Percentiles rank a stretch among this genome's conserved stretches.
Evolutionary conservation across 2,329 filamentous ascomycete genomes (phyloP).

Genomic region (Madurella mycetomatis): DNA sequence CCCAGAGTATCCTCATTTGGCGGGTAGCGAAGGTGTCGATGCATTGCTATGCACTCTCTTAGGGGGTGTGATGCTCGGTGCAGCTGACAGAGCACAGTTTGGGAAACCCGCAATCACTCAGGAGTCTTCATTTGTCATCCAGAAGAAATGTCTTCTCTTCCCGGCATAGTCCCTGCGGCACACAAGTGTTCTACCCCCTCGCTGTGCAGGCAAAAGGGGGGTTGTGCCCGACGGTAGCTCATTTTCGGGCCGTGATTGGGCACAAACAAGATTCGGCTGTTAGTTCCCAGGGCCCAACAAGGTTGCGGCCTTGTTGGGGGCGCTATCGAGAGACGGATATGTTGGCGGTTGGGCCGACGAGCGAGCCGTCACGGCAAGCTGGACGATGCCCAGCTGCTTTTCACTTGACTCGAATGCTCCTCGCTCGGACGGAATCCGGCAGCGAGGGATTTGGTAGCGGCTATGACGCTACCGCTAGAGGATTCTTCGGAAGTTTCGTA

Average conservation of each 20-base stretch:
- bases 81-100: neutral
- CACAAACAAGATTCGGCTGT: neutral
- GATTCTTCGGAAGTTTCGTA: neutral
- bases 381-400: too few species aligned
- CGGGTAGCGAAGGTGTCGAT: too few species aligned
- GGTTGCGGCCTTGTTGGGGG: neutral
- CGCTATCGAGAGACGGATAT: neutral
- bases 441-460: neutral
- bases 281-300: neutral
- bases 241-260: neutral
- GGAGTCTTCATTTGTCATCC: neutral
- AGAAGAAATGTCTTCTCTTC: neutral
- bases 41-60: too few species aligned
- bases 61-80: neutral
- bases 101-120: too few species aligned
- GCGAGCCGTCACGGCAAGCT: neutral
- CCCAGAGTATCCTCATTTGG: too few species aligned
- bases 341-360: slow-evolving; percentile 11
- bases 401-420: slow-evolving; percentile 6
- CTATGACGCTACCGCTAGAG: neutral
- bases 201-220: slow-evolving; percentile 7
- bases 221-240: neutral
- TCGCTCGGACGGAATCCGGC: neutral
- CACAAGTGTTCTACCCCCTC: neutral
- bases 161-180: slow-evolving; percentile 1